Percentiles rank a stretch among this genome's conserved stretches.
phyloP scores from a whole-genome alignment of 495 filamentous ascomycete genomes.

The Aspergillus affinis region DNA sequence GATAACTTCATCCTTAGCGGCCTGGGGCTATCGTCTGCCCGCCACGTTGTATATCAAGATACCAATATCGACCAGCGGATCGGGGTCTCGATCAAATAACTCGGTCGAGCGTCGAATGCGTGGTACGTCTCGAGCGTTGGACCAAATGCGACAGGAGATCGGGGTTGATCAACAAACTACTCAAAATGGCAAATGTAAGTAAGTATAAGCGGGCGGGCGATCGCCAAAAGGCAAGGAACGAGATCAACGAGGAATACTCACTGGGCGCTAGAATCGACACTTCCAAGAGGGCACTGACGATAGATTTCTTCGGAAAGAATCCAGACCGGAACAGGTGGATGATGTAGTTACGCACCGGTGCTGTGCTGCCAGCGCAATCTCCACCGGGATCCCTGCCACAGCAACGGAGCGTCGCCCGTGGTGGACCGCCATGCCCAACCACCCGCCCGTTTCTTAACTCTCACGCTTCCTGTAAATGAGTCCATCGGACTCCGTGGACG shows the following conservation, averaged over 20 bases:
- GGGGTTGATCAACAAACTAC: slow-evolving; percentile 41
- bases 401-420: slow-evolving; percentile 29
- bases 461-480: no score
- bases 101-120: background rate
- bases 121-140: background rate
- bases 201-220: slow-evolving; percentile 2
- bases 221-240: background rate
- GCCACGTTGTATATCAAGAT: slow-evolving; percentile 4
- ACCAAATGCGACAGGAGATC: slow-evolving; percentile 1
- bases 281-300: background rate
- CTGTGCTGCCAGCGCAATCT: slow-evolving; percentile 24
- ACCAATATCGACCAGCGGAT: background rate
- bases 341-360: slow-evolving; percentile 20
- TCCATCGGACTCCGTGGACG: background rate
- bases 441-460: slow-evolving; percentile 7
- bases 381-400: slow-evolving; percentile 40
- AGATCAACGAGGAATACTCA: background rate
- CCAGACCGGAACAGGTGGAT: slow-evolving; percentile 19
- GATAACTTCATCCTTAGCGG: slow-evolving; percentile 38
- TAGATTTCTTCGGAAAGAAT: slow-evolving; percentile 13
- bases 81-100: background rate
- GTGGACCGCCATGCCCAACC: slow-evolving; percentile 26
- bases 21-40: slow-evolving; percentile 18
- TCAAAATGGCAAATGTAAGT: slow-evolving; percentile 28
- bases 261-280: background rate